These are phyloP conservation scores for Naganishia kalamii DNA, from an alignment of 768 basidiomycete genomes.

Conservation along the genomic window DNA sequence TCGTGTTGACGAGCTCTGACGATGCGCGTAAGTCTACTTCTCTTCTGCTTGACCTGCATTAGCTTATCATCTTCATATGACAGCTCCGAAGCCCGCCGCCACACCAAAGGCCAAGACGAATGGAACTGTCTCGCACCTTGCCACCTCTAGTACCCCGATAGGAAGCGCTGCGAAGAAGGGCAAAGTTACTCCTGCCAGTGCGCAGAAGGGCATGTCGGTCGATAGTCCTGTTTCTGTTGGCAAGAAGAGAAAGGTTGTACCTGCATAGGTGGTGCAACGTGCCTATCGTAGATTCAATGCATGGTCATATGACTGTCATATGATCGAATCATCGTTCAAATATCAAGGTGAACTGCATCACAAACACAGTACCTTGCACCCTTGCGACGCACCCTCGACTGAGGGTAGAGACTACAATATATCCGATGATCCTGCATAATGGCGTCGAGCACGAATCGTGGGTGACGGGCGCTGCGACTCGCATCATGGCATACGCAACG, in stretches of 20 bases:
- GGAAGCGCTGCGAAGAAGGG: not conserved
- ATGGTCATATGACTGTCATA: not conserved
- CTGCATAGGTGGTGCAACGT: not conserved
- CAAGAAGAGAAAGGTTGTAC: conserved; percentile 17
- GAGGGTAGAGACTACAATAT: too few species aligned
- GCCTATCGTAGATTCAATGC: not conserved
- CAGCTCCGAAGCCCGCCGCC: not conserved
- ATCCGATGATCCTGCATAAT: too few species aligned
- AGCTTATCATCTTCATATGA: not conserved
- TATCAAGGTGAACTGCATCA: too few species aligned
- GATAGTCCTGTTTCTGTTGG: conserved; percentile 10
- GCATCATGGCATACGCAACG: too few species aligned
- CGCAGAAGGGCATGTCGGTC: not conserved
- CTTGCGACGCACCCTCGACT: too few species aligned
- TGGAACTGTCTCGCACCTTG: not conserved
- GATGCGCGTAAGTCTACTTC: not conserved
- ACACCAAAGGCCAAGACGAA: conserved; percentile 1
- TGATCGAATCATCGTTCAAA: not conserved
- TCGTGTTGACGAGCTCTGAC: conserved; percentile 24
- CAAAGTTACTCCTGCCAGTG: not conserved
- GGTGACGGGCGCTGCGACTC: too few species aligned
- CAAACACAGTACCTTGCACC: too few species aligned
- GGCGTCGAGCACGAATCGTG: too few species aligned
- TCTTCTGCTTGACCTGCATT: not conserved
- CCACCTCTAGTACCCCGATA: not conserved